Base-by-base conservation (phyloP, 331 rosid genomes). In the Prunus yedoensis region DNA sequence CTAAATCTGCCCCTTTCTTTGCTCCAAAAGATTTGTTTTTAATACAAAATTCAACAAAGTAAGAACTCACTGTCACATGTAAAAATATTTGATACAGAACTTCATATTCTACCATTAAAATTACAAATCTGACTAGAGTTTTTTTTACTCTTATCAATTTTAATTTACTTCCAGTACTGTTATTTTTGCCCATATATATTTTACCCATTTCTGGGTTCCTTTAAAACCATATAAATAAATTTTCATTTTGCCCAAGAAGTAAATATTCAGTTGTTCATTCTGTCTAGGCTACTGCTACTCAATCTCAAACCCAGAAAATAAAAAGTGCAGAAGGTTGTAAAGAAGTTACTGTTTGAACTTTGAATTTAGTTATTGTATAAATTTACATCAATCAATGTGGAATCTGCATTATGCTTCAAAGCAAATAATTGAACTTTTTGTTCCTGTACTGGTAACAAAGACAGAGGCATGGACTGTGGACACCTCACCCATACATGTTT, bases 361-460 rank as follows among this genome's bases (percentile, higher is more conserved):
- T 63, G 68, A 63, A 63, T 32, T 63, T 17, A 11, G 7, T 63
- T 8, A 35, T 17, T 30, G 15, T 3, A 35, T 17, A 15, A 16
- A 30, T 17, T 63, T 30, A 17, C 14, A 32, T 32, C 1, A 28
- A 71, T 10, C 52, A 57, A 57, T 57, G 17, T 57, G 63, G 67
- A 71, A 71, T 71, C 75, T 70, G 30, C 63, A 21, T 41, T 9
- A 53, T 50, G 10, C 52, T 49, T 32, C 49, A 27, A 51, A 70
- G 18, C 65, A 59, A 59, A 58, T 11, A 62, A 62, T 2, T 62
- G 20, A 14, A 27, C 2, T 0, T 60, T 25, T 63, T 1, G 21
- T 14, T 47, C 1, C 52, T 47, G 52, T 10, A 47, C 15, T 12
- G 52, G 52, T 3, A 47, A 47, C 52, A 46, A 46, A 46, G 3